Percentiles rank a stretch among this genome's conserved stretches.
Evolutionary conservation across 2,329 filamentous ascomycete genomes (phyloP).

Genomic region (Tolypocladium ophioglossoides): DNA sequence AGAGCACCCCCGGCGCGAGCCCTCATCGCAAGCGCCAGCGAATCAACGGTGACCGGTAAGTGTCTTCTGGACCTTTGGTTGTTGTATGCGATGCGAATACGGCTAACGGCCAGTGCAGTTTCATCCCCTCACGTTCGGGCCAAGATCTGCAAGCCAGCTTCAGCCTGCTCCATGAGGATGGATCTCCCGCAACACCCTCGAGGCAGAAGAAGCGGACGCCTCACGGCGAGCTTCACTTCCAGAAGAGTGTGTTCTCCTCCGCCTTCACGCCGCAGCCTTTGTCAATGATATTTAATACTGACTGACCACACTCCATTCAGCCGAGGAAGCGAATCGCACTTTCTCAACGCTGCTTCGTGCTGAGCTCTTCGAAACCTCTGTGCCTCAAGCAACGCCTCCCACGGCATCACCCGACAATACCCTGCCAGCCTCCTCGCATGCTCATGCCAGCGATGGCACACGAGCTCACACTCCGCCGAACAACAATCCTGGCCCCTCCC

Average conservation of each 20-base stretch:
- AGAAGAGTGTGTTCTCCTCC: constrained; percentile 60
- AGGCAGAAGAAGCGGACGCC: constrained; percentile 75
- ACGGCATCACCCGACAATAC: constrained; percentile 49
- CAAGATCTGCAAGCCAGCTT: constrained; percentile 92
- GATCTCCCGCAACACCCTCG: constrained; percentile 83
- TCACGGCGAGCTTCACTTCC: constrained; percentile 86
- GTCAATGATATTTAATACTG: neutral
- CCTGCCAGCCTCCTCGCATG: constrained; percentile 37
- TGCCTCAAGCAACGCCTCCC: constrained; percentile 68
- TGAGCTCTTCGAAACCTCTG: constrained; percentile 83
- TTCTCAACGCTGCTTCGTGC: constrained; percentile 81
- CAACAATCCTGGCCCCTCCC: constrained; percentile 44
- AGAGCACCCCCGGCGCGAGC: constrained; percentile 41
- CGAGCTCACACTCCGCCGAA: constrained; percentile 74
- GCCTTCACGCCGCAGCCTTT: neutral
- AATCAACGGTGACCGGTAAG: constrained; percentile 51
- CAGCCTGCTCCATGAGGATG: constrained; percentile 83
- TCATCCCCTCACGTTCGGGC: constrained; percentile 88
- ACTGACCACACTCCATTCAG: constrained; percentile 25
- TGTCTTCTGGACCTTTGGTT: constrained; percentile 4
- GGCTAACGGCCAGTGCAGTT: constrained; percentile 44
- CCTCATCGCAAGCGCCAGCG: constrained; percentile 49
- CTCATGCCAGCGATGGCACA: constrained; percentile 51
- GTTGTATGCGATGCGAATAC: neutral
- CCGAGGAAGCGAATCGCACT: constrained; percentile 88